Evolutionary conservation across 1,139 yeast species (phyloP), one percentile per base, ranked within the genome.

Genomic region (Blastobotrys petasosporus): DNA sequence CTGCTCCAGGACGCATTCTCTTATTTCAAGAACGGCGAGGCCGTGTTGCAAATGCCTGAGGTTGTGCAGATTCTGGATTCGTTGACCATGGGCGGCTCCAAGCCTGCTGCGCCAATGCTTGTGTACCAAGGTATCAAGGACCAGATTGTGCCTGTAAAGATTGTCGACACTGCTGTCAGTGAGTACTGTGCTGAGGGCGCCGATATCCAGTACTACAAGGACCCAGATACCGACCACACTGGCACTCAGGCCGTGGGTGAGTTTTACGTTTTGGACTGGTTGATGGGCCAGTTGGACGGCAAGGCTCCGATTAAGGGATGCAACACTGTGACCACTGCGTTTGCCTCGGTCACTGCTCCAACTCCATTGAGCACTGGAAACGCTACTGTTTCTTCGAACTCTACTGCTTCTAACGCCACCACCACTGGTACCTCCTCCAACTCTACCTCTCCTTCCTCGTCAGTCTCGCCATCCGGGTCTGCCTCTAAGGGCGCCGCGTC

Each of bases 41-140:
- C 32, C 1, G 45, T 54, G 25, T 31, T 56, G 47, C 51, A 32
- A 4, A 5, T 12, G 11, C 48, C 47, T 2, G 36, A 32, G 28
- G 38, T 40, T 4, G 36, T 23, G 20, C 29, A 37, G 29, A 37
- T 47, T 12, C 29, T 51, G 15, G 41, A 51, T 8, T 49, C 51
- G 28, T 47, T 50, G 32, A 46, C 51, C 11, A 38, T 51, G 52
- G 59, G 56, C 13, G 42, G 37, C 4, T 9, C 32, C 15, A 39
- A 50, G 2, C 66, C 66, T 29, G 20, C 42, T 43, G 43, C 47
- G 40, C 53, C 64, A 45, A 11, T 58, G 48, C 49, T 44, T 44
- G 53, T 61, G 8, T 61, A 59, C 49, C 59, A 61, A 33, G 63
- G 63, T 13, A 46, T 52, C 35, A 41, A 50, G 16, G 66, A 63